These are phyloP conservation scores for Fusarium coffeatum DNA, from an alignment of 2,329 filamentous ascomycete genomes.

Conservation along the genomic window DNA sequence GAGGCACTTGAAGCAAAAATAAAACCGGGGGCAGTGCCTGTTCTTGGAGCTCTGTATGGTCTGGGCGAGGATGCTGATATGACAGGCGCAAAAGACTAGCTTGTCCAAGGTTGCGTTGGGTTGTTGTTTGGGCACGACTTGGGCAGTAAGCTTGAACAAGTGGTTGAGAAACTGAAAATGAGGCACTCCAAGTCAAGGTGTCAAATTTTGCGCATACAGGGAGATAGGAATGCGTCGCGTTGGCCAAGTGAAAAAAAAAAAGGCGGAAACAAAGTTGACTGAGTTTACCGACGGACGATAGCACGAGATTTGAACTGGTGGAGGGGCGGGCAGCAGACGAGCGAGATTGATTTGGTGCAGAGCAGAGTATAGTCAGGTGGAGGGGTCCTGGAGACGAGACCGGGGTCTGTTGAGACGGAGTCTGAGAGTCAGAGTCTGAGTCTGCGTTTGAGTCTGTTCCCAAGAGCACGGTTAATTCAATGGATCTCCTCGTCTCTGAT, in stretches of 20 bases:
- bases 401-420: conserved; percentile 33
- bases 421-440: conserved; percentile 11
- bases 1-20: conserved; percentile 40
- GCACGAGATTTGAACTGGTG: conserved; percentile 36
- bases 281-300: conserved; percentile 26
- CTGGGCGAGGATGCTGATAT: conserved; percentile 39
- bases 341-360: conserved; percentile 20
- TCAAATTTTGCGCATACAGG: conserved; percentile 12
- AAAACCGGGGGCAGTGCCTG: conserved; percentile 36
- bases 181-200: conserved; percentile 19
- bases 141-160: conserved; percentile 35
- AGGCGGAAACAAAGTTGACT: conserved; percentile 35
- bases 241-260: conserved; percentile 35
- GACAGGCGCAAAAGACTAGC: conserved; percentile 37
- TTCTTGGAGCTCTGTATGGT: conserved; percentile 36
- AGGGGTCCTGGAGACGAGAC: conserved; percentile 33
- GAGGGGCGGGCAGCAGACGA: conserved; percentile 39
- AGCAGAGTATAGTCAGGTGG: conserved; percentile 45
- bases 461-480: conserved; percentile 38
- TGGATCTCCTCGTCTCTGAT: conserved; percentile 4
- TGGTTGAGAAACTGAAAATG: conserved; percentile 8
- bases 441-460: conserved; percentile 20
- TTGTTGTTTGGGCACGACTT: conserved; percentile 38
- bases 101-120: conserved; percentile 39
- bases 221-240: conserved; percentile 42